Base-by-base conservation (phyloP, 176 grass and related monocot genomes). In the Carex cristatella region DNA sequence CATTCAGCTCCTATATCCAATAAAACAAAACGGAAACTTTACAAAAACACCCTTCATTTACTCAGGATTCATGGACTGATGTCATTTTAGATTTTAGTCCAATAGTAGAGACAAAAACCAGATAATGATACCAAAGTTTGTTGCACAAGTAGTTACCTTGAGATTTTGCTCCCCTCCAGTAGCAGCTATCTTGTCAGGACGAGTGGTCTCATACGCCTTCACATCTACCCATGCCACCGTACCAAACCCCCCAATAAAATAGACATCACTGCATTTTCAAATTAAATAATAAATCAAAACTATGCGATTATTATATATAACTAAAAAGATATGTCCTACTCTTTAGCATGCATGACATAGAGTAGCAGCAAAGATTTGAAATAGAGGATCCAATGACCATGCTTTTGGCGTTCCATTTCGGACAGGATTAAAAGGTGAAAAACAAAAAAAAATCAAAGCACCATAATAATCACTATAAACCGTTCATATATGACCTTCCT, bases 171-270 rank as follows among this genome's bases (percentile, higher is more conserved):
- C 91, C 0, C 88, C 96, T 55, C 93, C 96, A 69, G 86, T 92
- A 85, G 89, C 93, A 79, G 96, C 96, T 85, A 99, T 95, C 79
- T 91, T 99, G 68, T 99, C 96, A 81, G 96, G 93, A 81, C 94
- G 85, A 86, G 87, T 90, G 44, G 70, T 79, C 84, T 99, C 96
- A 18, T 94, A 99, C n/a, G 93, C 90, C 57, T 94, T 94, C 81
- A 99, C 96, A 85, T 99, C 91, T 38, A 99, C 85, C 96, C 93
- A 99, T 73, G 93, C 93, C 69, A 99, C 96, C 71, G 96, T 99
- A 84, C 96, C 93, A 86, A 99, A 99, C 65, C 96, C 96, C 90
- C 96, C 96, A 9, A 99, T 99, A 69, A 99, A 99, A 85, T 99
- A 95, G 75, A 99, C 89, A 61, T 95, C 96, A 75, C 93, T 99